Evolutionary conservation across 208 protist species (phyloP), one percentile per base, ranked within the genome.

Genomic region (Crithidia thermophila): DNA sequence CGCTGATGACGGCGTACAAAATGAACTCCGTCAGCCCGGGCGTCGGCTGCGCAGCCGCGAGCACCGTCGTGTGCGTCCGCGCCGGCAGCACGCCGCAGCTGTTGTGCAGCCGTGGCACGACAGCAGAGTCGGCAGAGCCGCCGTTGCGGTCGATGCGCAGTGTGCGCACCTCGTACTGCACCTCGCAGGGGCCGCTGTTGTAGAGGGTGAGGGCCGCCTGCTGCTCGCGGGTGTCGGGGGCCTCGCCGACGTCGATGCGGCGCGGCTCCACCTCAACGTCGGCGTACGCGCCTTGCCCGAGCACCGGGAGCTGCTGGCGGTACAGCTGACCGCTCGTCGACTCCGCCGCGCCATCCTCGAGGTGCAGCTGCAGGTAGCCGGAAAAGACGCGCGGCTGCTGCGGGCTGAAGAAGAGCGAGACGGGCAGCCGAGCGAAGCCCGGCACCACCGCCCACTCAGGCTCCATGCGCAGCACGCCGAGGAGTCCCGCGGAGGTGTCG

Each of bases 11-110:
- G 18, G 65, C 82, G 57, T 94, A 97, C 18, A 98, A 64, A 28
- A 90, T 64, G 58, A 90, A 96, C 64, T 90, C 79, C 21, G 87
- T 88, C 27, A 84, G 39, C 10, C 90, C 91, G 10, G 78, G 80
- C 23, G 72, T 61, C 31, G 75, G 78, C 39, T 81, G 75, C 23
- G 93, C 76, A 0, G 87, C 84, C 27, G 91, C 79, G 37, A 88
- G 79, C 62, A 98, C 87, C 9, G 82, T 78, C 21, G 83, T 79
- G 78, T 97, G 91, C n/a, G 94, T 84, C 45, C 94, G 88, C 20
- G 87, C 92, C 13, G 87, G 84, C 30, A 98, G 52, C 46, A 80
- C 65, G 23, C 91, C 90, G 18, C 52, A 45, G 28, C 77, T 71
- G 60, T 91, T 92, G 58, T 79, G 77, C 50, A 88, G 67, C 21